These are phyloP conservation scores for Suhomyces bolitotheri DNA, from an alignment of 1,139 yeast species.

Conservation along the genomic window DNA sequence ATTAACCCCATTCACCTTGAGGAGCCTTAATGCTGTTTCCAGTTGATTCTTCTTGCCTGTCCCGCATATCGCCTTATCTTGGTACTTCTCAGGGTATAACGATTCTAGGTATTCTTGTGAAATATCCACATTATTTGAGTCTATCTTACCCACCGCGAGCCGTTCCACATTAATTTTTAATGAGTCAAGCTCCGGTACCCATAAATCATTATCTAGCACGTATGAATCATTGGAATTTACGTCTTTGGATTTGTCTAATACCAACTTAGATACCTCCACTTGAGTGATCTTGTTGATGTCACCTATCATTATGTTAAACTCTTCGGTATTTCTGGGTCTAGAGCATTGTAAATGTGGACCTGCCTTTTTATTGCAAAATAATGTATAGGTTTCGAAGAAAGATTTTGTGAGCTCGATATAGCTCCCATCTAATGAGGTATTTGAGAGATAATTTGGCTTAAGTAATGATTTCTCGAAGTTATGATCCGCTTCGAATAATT, in stretches of 20 bases:
- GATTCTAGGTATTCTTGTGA: slow-evolving; percentile 26
- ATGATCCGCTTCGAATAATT: slow-evolving; percentile 43
- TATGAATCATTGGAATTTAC: slow-evolving; percentile 4
- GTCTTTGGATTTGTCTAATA: slow-evolving; percentile 14
- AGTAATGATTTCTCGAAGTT: slow-evolving; percentile 33
- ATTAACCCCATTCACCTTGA: slow-evolving; percentile 38
- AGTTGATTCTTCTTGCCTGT: slow-evolving; percentile 15
- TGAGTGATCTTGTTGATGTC: slow-evolving; percentile 26
- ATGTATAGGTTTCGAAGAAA: slow-evolving; percentile 33
- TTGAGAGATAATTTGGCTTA: slow-evolving; percentile 35
- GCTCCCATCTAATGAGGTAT: slow-evolving; percentile 26
- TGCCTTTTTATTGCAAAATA: slow-evolving; percentile 18
- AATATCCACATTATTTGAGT: slow-evolving; percentile 27
- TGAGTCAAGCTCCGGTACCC: slow-evolving; percentile 38
- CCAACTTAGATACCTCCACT: slow-evolving; percentile 26
- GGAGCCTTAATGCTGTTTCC: slow-evolving; percentile 26
- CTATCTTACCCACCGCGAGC: slow-evolving; percentile 33
- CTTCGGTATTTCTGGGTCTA: slow-evolving; percentile 27
- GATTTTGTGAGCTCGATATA: slow-evolving; percentile 33
- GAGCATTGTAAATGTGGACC: slow-evolving; percentile 26
- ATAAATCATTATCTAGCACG: slow-evolving; percentile 26
- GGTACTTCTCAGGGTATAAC: slow-evolving; percentile 16
- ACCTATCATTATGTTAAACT: slow-evolving; percentile 36
- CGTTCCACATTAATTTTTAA: slow-evolving; percentile 42
- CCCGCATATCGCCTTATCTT: slow-evolving; percentile 16